Evolutionary conservation across 1,284 basidiomycete genomes (phyloP).

Genomic region (Ustilago shanxiensis): DNA sequence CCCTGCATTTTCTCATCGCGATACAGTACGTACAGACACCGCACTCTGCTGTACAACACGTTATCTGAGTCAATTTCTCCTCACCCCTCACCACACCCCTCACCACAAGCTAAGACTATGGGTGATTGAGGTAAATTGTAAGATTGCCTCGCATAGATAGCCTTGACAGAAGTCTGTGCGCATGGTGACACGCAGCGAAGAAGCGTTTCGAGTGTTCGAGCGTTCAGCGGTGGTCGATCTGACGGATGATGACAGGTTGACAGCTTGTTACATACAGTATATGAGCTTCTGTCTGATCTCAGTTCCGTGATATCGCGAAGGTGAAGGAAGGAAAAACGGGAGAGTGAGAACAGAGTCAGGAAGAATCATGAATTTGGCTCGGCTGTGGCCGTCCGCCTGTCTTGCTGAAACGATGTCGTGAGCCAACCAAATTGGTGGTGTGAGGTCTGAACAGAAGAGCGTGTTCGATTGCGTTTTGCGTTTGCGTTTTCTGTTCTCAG

Average conservation of each 20-base stretch:
- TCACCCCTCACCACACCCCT: too few relatives aligned
- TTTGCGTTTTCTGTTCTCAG: background rate
- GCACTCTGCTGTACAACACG: background rate
- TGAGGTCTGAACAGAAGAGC: background rate
- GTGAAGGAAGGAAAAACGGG: background rate
- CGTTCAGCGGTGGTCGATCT: too few relatives aligned
- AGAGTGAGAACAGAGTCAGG: background rate
- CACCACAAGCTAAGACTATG: too few relatives aligned
- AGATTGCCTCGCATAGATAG: too few relatives aligned
- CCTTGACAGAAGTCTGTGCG: too few relatives aligned
- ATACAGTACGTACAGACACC: background rate
- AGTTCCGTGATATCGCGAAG: background rate
- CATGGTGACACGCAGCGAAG: too few relatives aligned
- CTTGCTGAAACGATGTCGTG: background rate
- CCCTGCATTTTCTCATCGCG: constrained; percentile 6
- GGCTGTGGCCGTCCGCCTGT: background rate
- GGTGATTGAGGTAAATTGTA: too few relatives aligned
- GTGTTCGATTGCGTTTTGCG: background rate
- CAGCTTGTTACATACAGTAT: too few relatives aligned
- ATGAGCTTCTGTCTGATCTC: background rate
- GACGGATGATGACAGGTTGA: too few relatives aligned
- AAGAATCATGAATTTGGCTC: background rate
- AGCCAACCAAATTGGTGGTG: background rate
- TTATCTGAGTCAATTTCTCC: background rate
- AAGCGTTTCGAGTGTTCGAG: too few relatives aligned